These are phyloP conservation scores for Esteya vermicola DNA, from an alignment of 2,329 filamentous ascomycete species.

Conservation along the genomic window DNA sequence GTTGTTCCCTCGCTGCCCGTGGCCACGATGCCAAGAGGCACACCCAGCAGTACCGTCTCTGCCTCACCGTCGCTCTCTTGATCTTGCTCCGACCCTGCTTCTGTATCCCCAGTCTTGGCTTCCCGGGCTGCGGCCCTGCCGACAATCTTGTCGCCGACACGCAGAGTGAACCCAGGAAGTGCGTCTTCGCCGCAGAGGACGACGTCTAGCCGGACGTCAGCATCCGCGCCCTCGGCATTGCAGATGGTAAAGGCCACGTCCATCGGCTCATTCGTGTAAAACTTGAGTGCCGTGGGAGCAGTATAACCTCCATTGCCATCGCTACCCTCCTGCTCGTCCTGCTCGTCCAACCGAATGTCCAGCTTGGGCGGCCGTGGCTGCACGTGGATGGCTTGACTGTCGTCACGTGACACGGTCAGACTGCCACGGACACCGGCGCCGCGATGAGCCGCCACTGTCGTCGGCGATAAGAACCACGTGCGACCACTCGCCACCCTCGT, in stretches of 20 bases:
- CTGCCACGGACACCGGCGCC: too few species aligned
- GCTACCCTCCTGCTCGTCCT: not conserved
- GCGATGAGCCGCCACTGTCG: too few species aligned
- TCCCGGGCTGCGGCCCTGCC: slow-evolving; percentile 8
- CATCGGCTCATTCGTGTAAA: slow-evolving; percentile 74
- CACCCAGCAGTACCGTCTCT: slow-evolving; percentile 28
- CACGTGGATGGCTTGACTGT: slow-evolving; percentile 50
- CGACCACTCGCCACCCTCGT: slow-evolving; percentile 17
- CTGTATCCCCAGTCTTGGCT: too few species aligned
- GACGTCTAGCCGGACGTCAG: slow-evolving; percentile 56
- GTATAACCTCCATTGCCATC: too few species aligned
- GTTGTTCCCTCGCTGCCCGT: slow-evolving; percentile 26
- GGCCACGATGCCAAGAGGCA: slow-evolving; percentile 32
- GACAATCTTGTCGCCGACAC: slow-evolving; percentile 10
- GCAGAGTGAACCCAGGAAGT: slow-evolving; percentile 28
- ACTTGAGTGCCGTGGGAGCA: too few species aligned
- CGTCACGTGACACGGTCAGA: slow-evolving; percentile 31
- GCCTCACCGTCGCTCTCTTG: not conserved
- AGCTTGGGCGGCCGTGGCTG: slow-evolving; percentile 87
- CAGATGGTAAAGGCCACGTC: slow-evolving; percentile 52
- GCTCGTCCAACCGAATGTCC: slow-evolving; percentile 45
- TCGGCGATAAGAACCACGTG: slow-evolving; percentile 35
- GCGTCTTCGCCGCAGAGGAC: slow-evolving; percentile 46
- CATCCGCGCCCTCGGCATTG: slow-evolving; percentile 74
- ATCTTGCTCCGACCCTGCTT: too few species aligned